These are phyloP conservation scores for Aspergillus aculeatinus DNA, from an alignment of 2,329 filamentous ascomycete species.

Conservation along the genomic window DNA sequence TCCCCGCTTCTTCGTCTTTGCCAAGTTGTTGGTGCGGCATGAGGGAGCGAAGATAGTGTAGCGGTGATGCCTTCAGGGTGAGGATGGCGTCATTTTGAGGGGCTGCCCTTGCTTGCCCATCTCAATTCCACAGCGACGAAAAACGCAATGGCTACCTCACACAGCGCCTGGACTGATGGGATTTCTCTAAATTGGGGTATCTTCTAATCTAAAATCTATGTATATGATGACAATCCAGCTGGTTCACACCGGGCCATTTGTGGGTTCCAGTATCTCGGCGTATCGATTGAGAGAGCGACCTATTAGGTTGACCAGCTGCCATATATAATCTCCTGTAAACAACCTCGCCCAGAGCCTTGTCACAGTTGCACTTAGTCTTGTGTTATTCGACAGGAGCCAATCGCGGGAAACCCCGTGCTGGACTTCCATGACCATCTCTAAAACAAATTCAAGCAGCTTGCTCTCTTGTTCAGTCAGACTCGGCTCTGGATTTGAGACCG, in stretches of 20 bases:
- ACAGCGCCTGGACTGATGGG: background rate
- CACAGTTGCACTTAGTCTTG: constrained; percentile 32
- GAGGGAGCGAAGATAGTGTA: background rate
- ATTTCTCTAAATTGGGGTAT: background rate
- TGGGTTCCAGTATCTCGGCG: constrained; percentile 31
- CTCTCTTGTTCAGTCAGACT: constrained; percentile 33
- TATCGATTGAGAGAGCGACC: constrained; percentile 35
- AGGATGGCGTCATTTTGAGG: background rate
- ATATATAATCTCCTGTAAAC: constrained; percentile 39
- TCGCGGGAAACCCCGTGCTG: constrained; percentile 32
- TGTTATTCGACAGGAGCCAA: constrained; percentile 35
- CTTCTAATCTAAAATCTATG: background rate
- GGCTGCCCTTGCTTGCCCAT: background rate
- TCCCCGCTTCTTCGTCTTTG: background rate
- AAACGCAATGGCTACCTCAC: background rate
- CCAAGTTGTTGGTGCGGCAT: background rate
- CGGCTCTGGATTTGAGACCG: constrained; percentile 25
- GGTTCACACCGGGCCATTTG: background rate
- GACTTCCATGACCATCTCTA: constrained; percentile 39
- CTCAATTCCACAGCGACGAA: background rate
- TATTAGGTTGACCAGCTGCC: constrained; percentile 38
- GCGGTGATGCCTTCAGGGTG: background rate
- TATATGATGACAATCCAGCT: background rate
- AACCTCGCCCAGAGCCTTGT: constrained; percentile 36
- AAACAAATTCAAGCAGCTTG: constrained; percentile 35